A percentile compares a stretch with the other conserved stretches of the same genome.
These are phyloP conservation scores for Clarireedia monteithiana DNA, from an alignment of 2,329 filamentous ascomycete species.

Conservation along the genomic window DNA sequence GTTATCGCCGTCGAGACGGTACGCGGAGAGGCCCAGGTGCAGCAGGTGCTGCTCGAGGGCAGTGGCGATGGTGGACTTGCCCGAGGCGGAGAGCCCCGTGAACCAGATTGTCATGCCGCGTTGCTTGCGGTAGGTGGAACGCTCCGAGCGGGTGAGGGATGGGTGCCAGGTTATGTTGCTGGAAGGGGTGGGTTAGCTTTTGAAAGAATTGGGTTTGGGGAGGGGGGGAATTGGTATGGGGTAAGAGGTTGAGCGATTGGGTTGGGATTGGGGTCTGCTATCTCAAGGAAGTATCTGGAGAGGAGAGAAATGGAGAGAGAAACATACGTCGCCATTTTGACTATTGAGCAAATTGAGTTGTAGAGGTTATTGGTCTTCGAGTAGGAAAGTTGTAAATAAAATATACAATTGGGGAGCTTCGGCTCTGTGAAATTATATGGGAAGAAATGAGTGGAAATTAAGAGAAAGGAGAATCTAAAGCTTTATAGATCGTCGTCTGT, in stretches of 20 bases:
- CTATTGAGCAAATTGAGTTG: background rate
- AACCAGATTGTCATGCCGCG: constrained; percentile 95
- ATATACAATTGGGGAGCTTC: background rate
- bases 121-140: constrained; percentile 69
- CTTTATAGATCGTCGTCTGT: background rate
- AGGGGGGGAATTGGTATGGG: background rate
- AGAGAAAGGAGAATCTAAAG: background rate
- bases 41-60: constrained; percentile 96
- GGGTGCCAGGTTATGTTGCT: constrained; percentile 91
- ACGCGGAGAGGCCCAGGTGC: constrained; percentile 73
- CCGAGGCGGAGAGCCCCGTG: constrained; percentile 89
- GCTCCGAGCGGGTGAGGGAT: constrained; percentile 68
- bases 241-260: background rate
- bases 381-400: background rate
- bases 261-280: background rate
- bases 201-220: background rate
- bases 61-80: constrained; percentile 94
- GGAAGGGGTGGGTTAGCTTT: background rate
- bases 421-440: background rate
- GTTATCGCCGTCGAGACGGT: constrained; percentile 96
- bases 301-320: background rate
- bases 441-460: background rate
- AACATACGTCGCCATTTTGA: constrained; percentile 8
- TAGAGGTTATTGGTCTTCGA: background rate
- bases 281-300: background rate